phyloP scores from a whole-genome alignment of 2,329 filamentous ascomycete genomes.

The Penicillium sp. region DNA sequence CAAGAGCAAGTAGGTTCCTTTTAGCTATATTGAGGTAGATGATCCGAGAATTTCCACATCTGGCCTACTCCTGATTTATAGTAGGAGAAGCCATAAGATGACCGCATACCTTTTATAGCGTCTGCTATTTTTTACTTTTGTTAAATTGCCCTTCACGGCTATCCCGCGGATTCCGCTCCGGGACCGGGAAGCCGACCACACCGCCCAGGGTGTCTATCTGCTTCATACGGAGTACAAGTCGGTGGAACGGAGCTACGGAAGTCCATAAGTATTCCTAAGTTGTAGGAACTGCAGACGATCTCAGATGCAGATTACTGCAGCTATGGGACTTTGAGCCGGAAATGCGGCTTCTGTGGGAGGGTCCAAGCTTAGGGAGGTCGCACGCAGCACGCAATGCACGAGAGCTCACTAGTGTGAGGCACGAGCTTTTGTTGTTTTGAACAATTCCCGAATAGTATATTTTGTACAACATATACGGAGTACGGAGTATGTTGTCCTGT shows the following conservation, averaged over 20 bases:
- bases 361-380: not conserved
- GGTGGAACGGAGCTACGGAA: not conserved
- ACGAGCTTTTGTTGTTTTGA: constrained; percentile 5
- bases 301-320: not conserved
- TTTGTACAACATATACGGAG: no score
- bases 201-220: not conserved
- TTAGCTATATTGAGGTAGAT: not conserved
- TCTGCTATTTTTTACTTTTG: not conserved
- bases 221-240: not conserved
- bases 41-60: not conserved
- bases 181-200: constrained; percentile 5
- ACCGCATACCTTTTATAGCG: not conserved
- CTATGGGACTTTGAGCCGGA: not conserved
- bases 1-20: no score
- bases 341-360: constrained; percentile 1
- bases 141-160: not conserved
- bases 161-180: not conserved
- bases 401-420: constrained; percentile 6
- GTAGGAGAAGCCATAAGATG: not conserved
- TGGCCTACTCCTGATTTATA: not conserved
- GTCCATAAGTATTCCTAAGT: not conserved
- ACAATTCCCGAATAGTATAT: not conserved
- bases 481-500: not conserved
- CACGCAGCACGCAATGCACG: constrained; percentile 3
- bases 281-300: not conserved